Base-by-base conservation (phyloP, 2,329 filamentous ascomycete genomes). In the Stemphylium lycopersici region DNA sequence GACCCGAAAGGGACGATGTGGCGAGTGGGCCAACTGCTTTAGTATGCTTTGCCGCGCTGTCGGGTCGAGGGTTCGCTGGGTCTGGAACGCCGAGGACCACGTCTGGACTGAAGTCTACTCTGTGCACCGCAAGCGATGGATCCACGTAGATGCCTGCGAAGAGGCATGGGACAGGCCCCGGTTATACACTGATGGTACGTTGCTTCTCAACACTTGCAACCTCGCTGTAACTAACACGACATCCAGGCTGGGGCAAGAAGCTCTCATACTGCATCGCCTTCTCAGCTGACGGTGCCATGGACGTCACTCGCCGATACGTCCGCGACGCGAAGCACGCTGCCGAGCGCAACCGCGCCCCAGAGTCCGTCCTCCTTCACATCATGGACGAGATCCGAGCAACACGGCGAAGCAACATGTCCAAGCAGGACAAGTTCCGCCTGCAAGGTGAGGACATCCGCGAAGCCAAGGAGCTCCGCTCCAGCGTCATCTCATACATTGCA, bases 101-200 rank as follows among this genome's bases (percentile, higher is more conserved):
- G 91, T 97, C 22, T 99, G 95, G 95, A 96, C 93, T 1, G 95
- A 98, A 69, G 89, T 98, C 12, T 99, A 96, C 78, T 97, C 93
- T 2, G 90, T 95, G 59, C 92, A 96, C 77, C 89, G 93, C 70
- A 88, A 90, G 74, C 87, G 92, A 72, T 99, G 95, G 95, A 84
- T 98, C n/a, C 93, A 98, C 65, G 92, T 97, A 37, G 95, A 99
- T 74, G 88, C 89, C 31, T 97, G 93, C 70, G 95, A 98, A 74
- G 93, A 93, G 71, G 87, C 90, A 1, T 98, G 93, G 92, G 95
- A 99, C 73, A 92, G 93, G 69, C 95, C 95, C 45, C 84, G 90
- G 40, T 83, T 98, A 8, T 98, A 98, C 77, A 87, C 91, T 6
- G 91, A 97, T 76, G 93, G 84, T 86, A 78, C 55, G 82, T 76